phyloP scores from a whole-genome alignment of 2,329 filamentous ascomycete species.

The Pezicula rhizophila region DNA sequence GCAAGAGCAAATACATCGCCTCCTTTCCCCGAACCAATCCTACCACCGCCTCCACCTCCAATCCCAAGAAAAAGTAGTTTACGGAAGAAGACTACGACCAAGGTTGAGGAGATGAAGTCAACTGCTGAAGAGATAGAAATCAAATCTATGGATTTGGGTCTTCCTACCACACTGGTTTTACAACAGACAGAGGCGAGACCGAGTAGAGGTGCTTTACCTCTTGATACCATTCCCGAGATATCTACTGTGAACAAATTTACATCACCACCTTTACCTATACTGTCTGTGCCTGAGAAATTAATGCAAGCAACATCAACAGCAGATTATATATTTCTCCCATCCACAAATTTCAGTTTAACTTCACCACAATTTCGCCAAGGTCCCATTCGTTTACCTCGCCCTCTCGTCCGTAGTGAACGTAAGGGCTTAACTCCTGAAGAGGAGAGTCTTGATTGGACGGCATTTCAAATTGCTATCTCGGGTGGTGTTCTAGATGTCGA shows the following conservation, averaged over 20 bases:
- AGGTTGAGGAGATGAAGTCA: neutral
- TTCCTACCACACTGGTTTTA: conserved; percentile 28
- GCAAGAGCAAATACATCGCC: conserved; percentile 10
- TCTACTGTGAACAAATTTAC: conserved; percentile 11
- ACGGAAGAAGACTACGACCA: neutral
- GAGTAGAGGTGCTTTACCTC: conserved; percentile 15
- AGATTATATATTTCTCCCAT: conserved; percentile 30
- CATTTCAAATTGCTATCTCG: conserved; percentile 59
- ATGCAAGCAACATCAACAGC: neutral
- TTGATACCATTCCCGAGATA: conserved; percentile 39
- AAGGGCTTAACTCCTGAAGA: conserved; percentile 26
- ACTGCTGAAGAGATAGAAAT: conserved; percentile 7
- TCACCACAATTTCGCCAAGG: conserved; percentile 48
- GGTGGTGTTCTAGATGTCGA: conserved; percentile 44
- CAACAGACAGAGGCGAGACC: neutral
- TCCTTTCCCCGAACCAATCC: conserved; percentile 7
- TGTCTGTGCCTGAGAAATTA: neutral
- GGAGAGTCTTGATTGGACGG: conserved; percentile 55
- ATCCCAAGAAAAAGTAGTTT: neutral
- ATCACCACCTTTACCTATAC: neutral
- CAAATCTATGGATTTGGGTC: conserved; percentile 16
- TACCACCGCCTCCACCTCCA: conserved; percentile 10
- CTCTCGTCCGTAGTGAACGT: conserved; percentile 30
- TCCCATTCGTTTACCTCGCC: conserved; percentile 44
- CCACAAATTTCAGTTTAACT: conserved; percentile 42